Percentiles rank a stretch among this genome's conserved stretches.
Conservation (phyloP, 1,284 basidiomycete genomes). For the Sutorius eximius region DNA sequence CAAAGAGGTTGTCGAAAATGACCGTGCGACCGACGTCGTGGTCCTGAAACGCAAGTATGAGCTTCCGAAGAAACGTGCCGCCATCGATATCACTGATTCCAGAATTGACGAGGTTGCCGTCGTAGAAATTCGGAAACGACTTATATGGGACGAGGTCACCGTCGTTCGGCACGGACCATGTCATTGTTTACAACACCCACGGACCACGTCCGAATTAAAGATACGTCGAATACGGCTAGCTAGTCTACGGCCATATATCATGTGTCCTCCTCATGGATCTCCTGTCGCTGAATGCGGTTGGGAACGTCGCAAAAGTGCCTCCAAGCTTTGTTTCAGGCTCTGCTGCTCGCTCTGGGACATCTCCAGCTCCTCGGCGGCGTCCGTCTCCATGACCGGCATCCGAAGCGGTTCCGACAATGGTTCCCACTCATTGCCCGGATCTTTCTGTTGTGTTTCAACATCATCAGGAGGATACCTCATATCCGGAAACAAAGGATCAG, state of each 20-base stretch:
- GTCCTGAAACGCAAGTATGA: slow-evolving; percentile 10
- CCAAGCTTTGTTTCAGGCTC: slow-evolving; percentile 30
- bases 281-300: background rate
- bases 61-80: slow-evolving; percentile 4
- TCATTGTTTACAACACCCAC: background rate
- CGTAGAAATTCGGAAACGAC: background rate
- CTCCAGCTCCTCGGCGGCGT: slow-evolving; percentile 3
- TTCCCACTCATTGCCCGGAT: slow-evolving; percentile 22
- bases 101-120: background rate
- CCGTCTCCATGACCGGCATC: background rate
- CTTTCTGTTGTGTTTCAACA: slow-evolving; percentile 6
- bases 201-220: background rate
- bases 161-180: slow-evolving; percentile 26
- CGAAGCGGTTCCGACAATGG: slow-evolving; percentile 21
- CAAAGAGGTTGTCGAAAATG: slow-evolving; percentile 23
- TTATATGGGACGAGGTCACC: background rate
- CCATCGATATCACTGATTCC: slow-evolving; percentile 5
- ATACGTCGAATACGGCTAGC: slow-evolving; percentile 2
- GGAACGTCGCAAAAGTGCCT: slow-evolving; percentile 20
- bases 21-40: slow-evolving; percentile 10
- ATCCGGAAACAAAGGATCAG: slow-evolving; percentile 35
- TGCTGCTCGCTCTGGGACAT: slow-evolving; percentile 2
- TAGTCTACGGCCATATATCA: slow-evolving; percentile 3
- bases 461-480: slow-evolving; percentile 12
- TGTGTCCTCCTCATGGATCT: background rate